These are phyloP conservation scores for Aspergillus amoenus DNA, from an alignment of 2,329 filamentous ascomycete species.

Conservation along the genomic window DNA sequence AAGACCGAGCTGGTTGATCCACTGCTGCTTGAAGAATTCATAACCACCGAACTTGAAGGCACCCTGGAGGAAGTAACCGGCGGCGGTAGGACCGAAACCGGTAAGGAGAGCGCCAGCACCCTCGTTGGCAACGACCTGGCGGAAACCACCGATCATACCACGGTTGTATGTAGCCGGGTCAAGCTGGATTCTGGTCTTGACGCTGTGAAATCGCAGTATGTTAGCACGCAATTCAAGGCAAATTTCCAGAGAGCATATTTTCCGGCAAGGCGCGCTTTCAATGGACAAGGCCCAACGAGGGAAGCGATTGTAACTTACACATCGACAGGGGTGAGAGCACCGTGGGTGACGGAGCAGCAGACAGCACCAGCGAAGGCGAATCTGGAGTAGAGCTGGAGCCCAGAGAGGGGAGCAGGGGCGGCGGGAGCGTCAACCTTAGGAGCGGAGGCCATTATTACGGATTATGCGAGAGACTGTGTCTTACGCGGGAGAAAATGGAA, in stretches of 20 bases:
- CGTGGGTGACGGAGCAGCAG: constrained; percentile 98
- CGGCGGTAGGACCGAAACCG: constrained; percentile 79
- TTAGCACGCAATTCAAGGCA: constrained; percentile 11
- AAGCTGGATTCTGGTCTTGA: constrained; percentile 95
- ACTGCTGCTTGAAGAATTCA: constrained; percentile 94
- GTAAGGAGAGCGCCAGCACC: constrained; percentile 84
- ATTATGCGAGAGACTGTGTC: constrained; percentile 18
- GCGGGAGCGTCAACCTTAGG: constrained; percentile 42
- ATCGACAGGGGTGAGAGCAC: constrained; percentile 95
- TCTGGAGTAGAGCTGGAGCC: constrained; percentile 80
- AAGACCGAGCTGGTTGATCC: constrained; percentile 75
- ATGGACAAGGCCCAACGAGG: not conserved
- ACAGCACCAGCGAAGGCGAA: constrained; percentile 97
- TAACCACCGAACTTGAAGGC: constrained; percentile 94
- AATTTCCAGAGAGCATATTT: not conserved
- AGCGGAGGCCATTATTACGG: constrained; percentile 43
- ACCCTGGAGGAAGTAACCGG: constrained; percentile 92
- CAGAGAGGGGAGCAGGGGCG: constrained; percentile 45
- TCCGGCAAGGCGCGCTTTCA: constrained; percentile 16
- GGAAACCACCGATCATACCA: constrained; percentile 82
- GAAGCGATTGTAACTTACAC: constrained; percentile 69
- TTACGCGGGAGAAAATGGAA: constrained; percentile 17
- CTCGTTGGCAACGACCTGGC: constrained; percentile 79
- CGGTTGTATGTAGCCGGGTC: constrained; percentile 86
- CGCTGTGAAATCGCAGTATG: constrained; percentile 53